These are phyloP conservation scores for Aureobasidium uvarum DNA, from an alignment of 2,329 filamentous ascomycete species.

Conservation along the genomic window DNA sequence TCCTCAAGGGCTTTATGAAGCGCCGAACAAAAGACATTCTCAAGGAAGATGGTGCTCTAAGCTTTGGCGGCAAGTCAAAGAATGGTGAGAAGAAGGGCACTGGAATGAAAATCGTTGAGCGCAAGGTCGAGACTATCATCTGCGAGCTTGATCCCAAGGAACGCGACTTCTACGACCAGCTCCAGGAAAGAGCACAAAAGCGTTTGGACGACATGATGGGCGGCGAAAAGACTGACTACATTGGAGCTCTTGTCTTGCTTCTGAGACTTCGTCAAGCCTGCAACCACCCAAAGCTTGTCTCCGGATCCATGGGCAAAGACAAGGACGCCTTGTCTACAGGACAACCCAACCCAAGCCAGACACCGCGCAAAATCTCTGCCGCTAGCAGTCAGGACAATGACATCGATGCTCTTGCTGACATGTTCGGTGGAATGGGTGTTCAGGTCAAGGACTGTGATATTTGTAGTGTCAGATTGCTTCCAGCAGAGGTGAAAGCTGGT, in stretches of 20 bases:
- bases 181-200: conserved; percentile 81
- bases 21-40: conserved; percentile 97
- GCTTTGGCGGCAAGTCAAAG: conserved; percentile 67
- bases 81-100: conserved; percentile 56
- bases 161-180: conserved; percentile 76
- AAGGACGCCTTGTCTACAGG: conserved; percentile 73
- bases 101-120: conserved; percentile 86
- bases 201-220: conserved; percentile 84
- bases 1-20: conserved; percentile 95
- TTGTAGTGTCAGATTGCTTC: conserved; percentile 68
- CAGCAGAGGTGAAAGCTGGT: conserved; percentile 54
- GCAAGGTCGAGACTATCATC: conserved; percentile 78
- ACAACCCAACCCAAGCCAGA: conserved; percentile 45
- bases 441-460: conserved; percentile 76
- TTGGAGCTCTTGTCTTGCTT: conserved; percentile 89
- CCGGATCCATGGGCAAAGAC: conserved; percentile 80
- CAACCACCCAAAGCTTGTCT: conserved; percentile 87
- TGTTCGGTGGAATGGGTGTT: conserved; percentile 82
- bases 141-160: conserved; percentile 78
- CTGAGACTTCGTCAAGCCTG: conserved; percentile 88
- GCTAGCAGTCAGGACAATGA: conserved; percentile 59
- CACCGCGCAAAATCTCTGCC: conserved; percentile 40
- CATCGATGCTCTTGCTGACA: conserved; percentile 77
- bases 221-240: conserved; percentile 77
- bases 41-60: conserved; percentile 78